These are phyloP conservation scores for Solanum sitiens DNA, from an alignment of 257 asterid genomes.

Conservation along the genomic window DNA sequence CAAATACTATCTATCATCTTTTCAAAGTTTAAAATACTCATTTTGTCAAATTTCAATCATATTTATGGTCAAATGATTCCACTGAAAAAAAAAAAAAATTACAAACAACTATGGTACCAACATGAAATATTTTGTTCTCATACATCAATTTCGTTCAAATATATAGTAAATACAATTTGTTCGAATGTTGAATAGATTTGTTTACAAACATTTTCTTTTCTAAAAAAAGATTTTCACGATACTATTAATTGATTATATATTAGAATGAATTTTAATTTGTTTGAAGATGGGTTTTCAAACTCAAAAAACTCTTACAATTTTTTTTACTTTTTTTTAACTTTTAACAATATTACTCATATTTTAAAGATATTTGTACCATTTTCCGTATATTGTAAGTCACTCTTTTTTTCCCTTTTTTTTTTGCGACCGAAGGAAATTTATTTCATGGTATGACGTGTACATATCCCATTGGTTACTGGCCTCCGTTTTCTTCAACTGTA, in stretches of 20 bases:
- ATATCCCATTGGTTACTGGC: neutral
- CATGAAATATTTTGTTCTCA: neutral
- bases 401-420: neutral
- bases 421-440: neutral
- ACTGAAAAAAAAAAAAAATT: accelerated
- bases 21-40: neutral
- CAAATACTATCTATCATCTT: neutral
- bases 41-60: neutral
- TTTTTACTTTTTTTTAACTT: neutral
- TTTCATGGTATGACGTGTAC: neutral
- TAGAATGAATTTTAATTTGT: no score
- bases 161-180: neutral
- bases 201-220: no score
- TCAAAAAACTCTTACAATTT: no score
- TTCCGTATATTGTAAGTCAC: neutral
- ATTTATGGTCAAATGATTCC: neutral
- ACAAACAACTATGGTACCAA: neutral
- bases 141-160: neutral
- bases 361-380: neutral
- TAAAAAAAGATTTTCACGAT: neutral
- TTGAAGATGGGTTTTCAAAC: neutral
- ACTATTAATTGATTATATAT: no score
- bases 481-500: neutral
- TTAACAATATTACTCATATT: neutral
- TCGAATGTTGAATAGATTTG: no score